These are phyloP conservation scores for Fusarium armeniacum DNA, from an alignment of 2,329 filamentous ascomycete species.

Conservation along the genomic window DNA sequence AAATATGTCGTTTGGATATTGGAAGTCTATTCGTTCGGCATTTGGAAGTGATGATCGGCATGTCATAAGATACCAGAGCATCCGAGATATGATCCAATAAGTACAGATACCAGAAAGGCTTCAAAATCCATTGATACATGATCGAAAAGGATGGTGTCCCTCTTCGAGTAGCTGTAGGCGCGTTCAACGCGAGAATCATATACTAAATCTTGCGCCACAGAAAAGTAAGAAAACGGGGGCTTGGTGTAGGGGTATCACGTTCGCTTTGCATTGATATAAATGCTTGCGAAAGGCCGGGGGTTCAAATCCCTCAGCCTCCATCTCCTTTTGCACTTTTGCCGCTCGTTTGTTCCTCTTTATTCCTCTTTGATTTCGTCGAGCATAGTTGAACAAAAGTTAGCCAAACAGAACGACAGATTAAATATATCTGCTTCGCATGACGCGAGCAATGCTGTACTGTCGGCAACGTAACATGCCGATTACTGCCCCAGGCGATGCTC, in stretches of 20 bases:
- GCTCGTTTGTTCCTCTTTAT: background rate
- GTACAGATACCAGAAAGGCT: background rate
- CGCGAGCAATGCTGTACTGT: background rate
- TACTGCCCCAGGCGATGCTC: background rate
- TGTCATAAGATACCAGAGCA: background rate
- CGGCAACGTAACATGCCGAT: background rate
- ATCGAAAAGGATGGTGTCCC: background rate
- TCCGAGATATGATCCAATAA: background rate
- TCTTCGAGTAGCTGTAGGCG: background rate
- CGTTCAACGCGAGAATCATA: background rate
- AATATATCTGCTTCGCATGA: background rate
- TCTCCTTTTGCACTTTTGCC: background rate
- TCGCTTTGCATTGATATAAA: slow-evolving; percentile 46
- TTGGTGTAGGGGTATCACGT: slow-evolving; percentile 52
- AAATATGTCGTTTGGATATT: background rate
- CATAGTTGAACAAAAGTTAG: background rate
- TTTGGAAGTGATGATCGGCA: background rate
- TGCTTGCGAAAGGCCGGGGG: slow-evolving; percentile 50
- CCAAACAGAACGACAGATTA: background rate
- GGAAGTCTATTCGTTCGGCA: background rate
- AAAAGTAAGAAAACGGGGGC: slow-evolving; percentile 30
- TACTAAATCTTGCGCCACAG: accelerated
- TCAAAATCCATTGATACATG: background rate
- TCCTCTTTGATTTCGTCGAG: background rate
- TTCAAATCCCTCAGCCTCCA: slow-evolving; percentile 53